These are phyloP conservation scores for Craterostigma plantagineum DNA, from an alignment of 257 asterid genomes.

Conservation along the genomic window DNA sequence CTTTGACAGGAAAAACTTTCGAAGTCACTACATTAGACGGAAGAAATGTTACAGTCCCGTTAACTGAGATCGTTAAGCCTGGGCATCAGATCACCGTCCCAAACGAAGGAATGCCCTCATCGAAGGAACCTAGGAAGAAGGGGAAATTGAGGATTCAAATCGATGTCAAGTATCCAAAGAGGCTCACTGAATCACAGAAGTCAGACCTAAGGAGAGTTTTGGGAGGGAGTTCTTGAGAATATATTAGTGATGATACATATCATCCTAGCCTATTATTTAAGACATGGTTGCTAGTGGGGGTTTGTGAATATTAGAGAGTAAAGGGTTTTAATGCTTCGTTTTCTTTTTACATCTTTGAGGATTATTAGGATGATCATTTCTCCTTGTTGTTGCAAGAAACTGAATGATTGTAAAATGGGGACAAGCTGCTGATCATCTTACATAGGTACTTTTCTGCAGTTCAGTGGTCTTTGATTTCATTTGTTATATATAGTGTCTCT, in stretches of 20 bases:
- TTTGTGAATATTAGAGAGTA: too few relatives aligned
- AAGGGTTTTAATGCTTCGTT: too few relatives aligned
- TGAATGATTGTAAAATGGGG: too few relatives aligned
- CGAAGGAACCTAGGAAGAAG: constrained; percentile 64
- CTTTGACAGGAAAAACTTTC: constrained; percentile 66
- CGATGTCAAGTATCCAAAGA: constrained; percentile 63
- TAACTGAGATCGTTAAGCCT: constrained; percentile 62
- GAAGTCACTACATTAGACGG: constrained; percentile 67
- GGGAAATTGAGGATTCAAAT: constrained; percentile 70
- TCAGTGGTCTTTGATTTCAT: too few relatives aligned
- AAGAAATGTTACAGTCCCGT: constrained; percentile 39
- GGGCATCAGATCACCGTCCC: constrained; percentile 58
- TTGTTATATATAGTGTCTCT: too few relatives aligned
- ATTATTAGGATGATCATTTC: too few relatives aligned
- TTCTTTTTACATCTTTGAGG: too few relatives aligned
- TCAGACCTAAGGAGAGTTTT: constrained; percentile 61
- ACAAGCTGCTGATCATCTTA: too few relatives aligned
- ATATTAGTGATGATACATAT: neutral
- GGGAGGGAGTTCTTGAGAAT: constrained; percentile 34
- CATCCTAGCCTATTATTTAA: too few relatives aligned
- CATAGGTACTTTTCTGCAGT: too few relatives aligned
- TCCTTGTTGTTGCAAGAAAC: too few relatives aligned
- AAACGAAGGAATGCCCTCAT: constrained; percentile 89
- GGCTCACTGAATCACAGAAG: constrained; percentile 62
- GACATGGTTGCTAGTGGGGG: too few relatives aligned